Evolutionary conservation across 2,329 filamentous ascomycete species (phyloP).

Genomic region (Lecanicillium sp.): DNA sequence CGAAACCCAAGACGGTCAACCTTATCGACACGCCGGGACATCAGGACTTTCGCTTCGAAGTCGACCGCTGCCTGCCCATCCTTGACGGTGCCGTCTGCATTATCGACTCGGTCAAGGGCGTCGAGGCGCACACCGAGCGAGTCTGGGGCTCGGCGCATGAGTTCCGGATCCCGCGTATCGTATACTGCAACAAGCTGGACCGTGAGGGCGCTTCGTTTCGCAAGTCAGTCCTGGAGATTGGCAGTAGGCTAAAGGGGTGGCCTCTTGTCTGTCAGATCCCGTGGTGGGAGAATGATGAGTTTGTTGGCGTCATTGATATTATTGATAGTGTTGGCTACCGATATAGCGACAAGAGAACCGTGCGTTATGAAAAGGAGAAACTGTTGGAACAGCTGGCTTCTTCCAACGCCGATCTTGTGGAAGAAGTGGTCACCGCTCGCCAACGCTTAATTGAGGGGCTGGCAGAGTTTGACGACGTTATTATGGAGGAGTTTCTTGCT

Average conservation of each 20-base stretch:
- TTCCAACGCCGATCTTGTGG: conserved; percentile 46
- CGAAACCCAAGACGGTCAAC: conserved; percentile 65
- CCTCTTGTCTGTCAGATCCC: conserved; percentile 92
- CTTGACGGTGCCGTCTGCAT: conserved; percentile 90
- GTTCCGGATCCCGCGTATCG: conserved; percentile 74
- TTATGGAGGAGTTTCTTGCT: conserved; percentile 81
- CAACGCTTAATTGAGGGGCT: conserved; percentile 74
- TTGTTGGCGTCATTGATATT: conserved; percentile 80
- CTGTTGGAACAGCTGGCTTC: conserved; percentile 34
- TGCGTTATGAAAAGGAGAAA: conserved; percentile 23
- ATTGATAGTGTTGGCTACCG: conserved; percentile 68
- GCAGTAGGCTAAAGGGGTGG: conserved; percentile 70
- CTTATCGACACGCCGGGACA: conserved; percentile 95
- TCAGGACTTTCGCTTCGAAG: conserved; percentile 96
- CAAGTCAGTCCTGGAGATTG: conserved; percentile 79
- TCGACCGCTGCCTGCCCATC: conserved; percentile 80
- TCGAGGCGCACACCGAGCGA: conserved; percentile 94
- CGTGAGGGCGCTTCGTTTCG: conserved; percentile 74
- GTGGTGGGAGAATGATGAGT: conserved; percentile 79
- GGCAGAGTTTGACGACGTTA: conserved; percentile 79
- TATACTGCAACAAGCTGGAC: conserved; percentile 75
- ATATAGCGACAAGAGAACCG: conserved; percentile 51
- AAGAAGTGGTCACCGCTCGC: conserved; percentile 70
- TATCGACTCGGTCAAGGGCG: conserved; percentile 84
- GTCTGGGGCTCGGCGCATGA: conserved; percentile 89